Evolutionary conservation across 306 rosid genomes (phyloP).

Genomic region (Gastrolobium bilobum): DNA sequence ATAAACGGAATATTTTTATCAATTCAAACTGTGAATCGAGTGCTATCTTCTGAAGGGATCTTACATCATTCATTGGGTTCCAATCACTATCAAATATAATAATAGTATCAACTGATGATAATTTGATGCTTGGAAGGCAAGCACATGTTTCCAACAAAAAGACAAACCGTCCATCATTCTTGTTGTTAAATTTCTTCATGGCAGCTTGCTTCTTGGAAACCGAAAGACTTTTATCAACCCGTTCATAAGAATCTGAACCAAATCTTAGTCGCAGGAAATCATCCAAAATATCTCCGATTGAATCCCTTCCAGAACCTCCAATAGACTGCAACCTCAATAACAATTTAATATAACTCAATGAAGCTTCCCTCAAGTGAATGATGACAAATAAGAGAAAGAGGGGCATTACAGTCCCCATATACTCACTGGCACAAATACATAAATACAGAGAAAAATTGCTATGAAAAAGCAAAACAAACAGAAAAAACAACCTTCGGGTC

Average conservation of each 20-base stretch:
- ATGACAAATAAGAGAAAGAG: slow-evolving; percentile 18
- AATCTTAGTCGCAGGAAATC: slow-evolving; percentile 75
- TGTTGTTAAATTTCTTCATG: slow-evolving; percentile 72
- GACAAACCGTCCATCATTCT: slow-evolving; percentile 74
- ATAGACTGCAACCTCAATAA: slow-evolving; percentile 62
- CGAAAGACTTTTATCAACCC: slow-evolving; percentile 61
- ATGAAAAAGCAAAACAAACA: background rate
- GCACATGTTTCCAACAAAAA: slow-evolving; percentile 85
- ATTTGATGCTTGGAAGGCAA: slow-evolving; percentile 70
- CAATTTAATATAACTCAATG: slow-evolving; percentile 33
- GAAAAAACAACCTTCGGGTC: background rate
- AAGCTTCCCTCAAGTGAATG: slow-evolving; percentile 27
- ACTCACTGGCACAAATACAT: slow-evolving; percentile 23
- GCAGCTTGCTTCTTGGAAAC: slow-evolving; percentile 68
- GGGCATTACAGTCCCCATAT: slow-evolving; percentile 16
- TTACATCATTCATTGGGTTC: slow-evolving; percentile 84
- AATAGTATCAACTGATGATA: slow-evolving; percentile 75
- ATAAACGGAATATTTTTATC: slow-evolving; percentile 81
- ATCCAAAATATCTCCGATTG: slow-evolving; percentile 85
- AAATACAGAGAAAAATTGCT: slow-evolving; percentile 36
- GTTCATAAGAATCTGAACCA: slow-evolving; percentile 81
- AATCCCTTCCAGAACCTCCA: slow-evolving; percentile 67
- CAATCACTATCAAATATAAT: slow-evolving; percentile 90
- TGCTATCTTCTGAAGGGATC: slow-evolving; percentile 80
- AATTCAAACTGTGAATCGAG: slow-evolving; percentile 71